Conservation (phyloP, 345 rosid species). For the Combretum micranthum region DNA sequence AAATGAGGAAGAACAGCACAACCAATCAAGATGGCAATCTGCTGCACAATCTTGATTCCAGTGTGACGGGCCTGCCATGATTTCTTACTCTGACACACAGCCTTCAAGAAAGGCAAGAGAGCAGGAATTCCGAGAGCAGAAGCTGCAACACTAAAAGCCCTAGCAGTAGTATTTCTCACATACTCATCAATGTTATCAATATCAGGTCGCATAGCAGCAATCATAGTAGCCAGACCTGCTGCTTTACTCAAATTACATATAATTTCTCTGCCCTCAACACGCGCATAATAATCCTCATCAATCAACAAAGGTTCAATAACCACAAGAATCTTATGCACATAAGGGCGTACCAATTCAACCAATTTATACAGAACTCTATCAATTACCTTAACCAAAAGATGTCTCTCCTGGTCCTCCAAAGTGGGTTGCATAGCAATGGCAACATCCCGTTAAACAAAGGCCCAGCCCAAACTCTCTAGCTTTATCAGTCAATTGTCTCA, state of each 20-base stretch:
- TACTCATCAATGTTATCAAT: slow-evolving; percentile 97
- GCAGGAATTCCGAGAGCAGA: slow-evolving; percentile 98
- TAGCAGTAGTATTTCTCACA: slow-evolving; percentile 97
- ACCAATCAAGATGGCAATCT: slow-evolving; percentile 93
- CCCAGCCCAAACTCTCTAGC: slow-evolving; percentile 98
- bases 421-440: slow-evolving; percentile 99
- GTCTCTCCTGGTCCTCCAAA: slow-evolving; percentile 97
- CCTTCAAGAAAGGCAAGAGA: slow-evolving; percentile 83
- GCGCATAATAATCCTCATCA: slow-evolving; percentile 99
- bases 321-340: slow-evolving; percentile 95
- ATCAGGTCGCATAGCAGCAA: slow-evolving; percentile 99
- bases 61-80: slow-evolving; percentile 99
- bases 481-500: slow-evolving; percentile 95
- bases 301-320: slow-evolving; percentile 97
- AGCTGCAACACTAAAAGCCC: slow-evolving; percentile 99
- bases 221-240: slow-evolving; percentile 99
- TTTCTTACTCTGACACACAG: slow-evolving; percentile 98
- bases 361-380: slow-evolving; percentile 87
- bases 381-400: slow-evolving; percentile 96
- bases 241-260: slow-evolving; percentile 97
- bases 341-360: slow-evolving; percentile 97
- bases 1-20: slow-evolving; percentile 98
- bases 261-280: slow-evolving; percentile 98
- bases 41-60: slow-evolving; percentile 99
- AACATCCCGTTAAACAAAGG: slow-evolving; percentile 81